Percentiles rank a stretch among this genome's conserved stretches.
Conservation (phyloP, 1,139 yeast species). For the Zygosaccharomyces sapae region DNA sequence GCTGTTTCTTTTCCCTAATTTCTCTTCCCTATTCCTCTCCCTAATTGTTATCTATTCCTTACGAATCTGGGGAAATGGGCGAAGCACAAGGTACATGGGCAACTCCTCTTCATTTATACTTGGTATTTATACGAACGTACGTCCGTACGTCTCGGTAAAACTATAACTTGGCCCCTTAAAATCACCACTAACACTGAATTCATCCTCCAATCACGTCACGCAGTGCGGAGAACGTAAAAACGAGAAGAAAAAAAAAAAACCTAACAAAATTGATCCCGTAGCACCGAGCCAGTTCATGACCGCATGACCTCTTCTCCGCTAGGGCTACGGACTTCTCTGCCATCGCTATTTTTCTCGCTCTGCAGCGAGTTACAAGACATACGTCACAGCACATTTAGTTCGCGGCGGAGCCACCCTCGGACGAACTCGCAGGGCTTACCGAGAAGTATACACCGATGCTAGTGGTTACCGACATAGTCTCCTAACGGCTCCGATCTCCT, state of each 20-base stretch:
- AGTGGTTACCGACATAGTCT: neutral
- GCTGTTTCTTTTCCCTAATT: too few species aligned
- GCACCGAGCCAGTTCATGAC: neutral
- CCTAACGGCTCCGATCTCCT: too few species aligned
- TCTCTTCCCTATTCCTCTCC: neutral
- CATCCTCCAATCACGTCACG: slow-evolving; percentile 1
- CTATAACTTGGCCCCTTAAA: too few species aligned
- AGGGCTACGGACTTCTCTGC: neutral
- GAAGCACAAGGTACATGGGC: too few species aligned
- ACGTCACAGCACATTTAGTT: neutral
- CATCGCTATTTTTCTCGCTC: too few species aligned
- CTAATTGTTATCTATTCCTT: neutral
- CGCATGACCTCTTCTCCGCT: neutral
- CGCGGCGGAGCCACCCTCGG: neutral
- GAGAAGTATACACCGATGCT: neutral
- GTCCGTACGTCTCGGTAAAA: too few species aligned
- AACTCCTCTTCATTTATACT: too few species aligned
- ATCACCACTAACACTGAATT: neutral
- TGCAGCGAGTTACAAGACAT: neutral
- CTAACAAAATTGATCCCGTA: neutral
- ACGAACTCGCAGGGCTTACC: neutral
- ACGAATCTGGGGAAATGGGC: neutral
- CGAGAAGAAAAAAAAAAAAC: too few species aligned
- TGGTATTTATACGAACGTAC: neutral
- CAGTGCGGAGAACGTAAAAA: neutral